These are phyloP conservation scores for Iris pallida DNA, from an alignment of 116 monocot genomes.

Conservation along the genomic window DNA sequence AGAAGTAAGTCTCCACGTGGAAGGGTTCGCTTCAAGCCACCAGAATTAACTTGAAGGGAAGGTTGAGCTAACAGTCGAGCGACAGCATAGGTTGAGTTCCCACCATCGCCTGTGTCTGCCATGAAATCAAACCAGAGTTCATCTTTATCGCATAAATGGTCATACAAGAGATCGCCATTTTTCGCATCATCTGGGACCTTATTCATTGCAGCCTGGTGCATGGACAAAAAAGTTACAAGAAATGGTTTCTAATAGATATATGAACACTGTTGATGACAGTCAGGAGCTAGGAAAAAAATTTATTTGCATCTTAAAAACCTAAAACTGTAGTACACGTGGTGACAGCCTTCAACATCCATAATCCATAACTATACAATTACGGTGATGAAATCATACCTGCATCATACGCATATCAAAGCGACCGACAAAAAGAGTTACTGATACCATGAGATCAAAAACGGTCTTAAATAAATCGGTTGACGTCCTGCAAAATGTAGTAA, in stretches of 20 bases:
- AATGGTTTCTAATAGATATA: not conserved
- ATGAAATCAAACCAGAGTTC: conserved; percentile 99
- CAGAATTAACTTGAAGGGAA: conserved; percentile 35
- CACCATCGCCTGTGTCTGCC: conserved; percentile 98
- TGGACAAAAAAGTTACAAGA: conserved; percentile 4
- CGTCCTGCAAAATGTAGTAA: conserved; percentile 52
- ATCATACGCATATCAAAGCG: conserved; percentile 69
- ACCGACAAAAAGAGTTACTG: conserved; percentile 58
- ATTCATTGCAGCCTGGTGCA: conserved; percentile 86
- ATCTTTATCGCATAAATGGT: conserved; percentile 72
- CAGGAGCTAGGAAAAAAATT: too few relatives aligned
- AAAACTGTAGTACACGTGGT: not conserved
- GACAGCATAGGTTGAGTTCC: conserved; percentile 88
- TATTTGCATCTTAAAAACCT: not conserved
- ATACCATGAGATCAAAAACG: conserved; percentile 52
- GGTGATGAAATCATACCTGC: conserved; percentile 26
- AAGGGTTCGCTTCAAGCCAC: conserved; percentile 29
- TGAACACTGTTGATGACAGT: not conserved
- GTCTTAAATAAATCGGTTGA: conserved; percentile 73
- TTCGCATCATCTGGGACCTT: conserved; percentile 57
- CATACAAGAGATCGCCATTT: conserved; percentile 71
- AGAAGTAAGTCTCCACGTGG: conserved; percentile 91
- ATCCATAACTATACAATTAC: not conserved
- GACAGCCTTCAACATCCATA: not conserved
- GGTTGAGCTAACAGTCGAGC: conserved; percentile 84